Evolutionary conservation across 257 asterid genomes (phyloP), one percentile per base, ranked within the genome.

Genomic region (Parsonsia alboflavescens): DNA sequence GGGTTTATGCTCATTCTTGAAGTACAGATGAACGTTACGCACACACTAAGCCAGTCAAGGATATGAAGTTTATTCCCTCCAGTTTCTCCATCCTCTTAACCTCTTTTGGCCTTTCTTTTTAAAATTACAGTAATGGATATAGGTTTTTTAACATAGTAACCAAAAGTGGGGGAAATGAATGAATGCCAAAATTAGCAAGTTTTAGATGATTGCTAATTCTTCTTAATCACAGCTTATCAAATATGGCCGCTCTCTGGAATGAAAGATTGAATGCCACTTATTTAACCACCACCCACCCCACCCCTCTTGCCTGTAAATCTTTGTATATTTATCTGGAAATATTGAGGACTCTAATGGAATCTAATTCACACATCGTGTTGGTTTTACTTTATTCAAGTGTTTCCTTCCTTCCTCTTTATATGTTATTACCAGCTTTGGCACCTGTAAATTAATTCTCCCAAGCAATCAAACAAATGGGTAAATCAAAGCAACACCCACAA

Each of bases 1-100:
- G 86, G 49, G 75, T 88, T 12, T 68, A 81, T 73, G 70, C 88
- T 45, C 73, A 53, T 70, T 80, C 85, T 70, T 90, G 80, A 87
- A 63, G 53, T 53, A 56, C 66, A 50, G 66, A 70, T 46, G 75
- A 82, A 78, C 73, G 73, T 74, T 85, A 10, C 5, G 7, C 28
- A 5, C 5, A 7, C 9, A 33, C 39, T 33, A 33, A 33, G 1
- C 39, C 1, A 1, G 39, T 33, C 39, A 42, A 42, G 46, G 46
- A 2, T 52, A 16, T 52, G 58, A 48, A 69, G 22, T 0, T 68
- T 22, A 16, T 68, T n/a, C n/a, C 54, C 70, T 70, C 68, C 36
- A 28, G 41, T 71, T 19, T 53, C 15, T 42, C 17, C 65, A 39
- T 52, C 53, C 70, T 56, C 70, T n/a, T 42, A 13, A n/a, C 13